A percentile compares a stretch with the other conserved stretches of the same genome.
Conservation (phyloP, 2,329 filamentous ascomycete genomes). For the Pseudogymnoascus sp. region DNA sequence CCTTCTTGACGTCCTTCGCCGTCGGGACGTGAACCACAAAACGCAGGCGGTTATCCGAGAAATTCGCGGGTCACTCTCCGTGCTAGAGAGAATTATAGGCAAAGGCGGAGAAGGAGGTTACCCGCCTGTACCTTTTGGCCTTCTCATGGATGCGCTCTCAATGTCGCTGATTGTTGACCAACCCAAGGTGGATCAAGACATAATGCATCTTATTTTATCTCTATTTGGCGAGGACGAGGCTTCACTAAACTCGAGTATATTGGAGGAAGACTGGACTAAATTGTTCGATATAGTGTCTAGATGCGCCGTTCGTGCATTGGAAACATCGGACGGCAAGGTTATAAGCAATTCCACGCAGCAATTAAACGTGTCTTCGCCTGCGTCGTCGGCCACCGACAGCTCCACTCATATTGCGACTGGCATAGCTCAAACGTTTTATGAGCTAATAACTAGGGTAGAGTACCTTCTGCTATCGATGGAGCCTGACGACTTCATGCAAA, state of each 20-base stretch:
- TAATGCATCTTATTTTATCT: conserved; percentile 39
- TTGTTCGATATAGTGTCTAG: conserved; percentile 52
- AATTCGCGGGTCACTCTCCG: conserved; percentile 55
- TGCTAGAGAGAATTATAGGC: conserved; percentile 55
- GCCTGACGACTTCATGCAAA: conserved; percentile 51
- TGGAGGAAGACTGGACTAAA: conserved; percentile 59
- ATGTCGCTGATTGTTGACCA: conserved; percentile 36
- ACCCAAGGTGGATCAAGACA: conserved; percentile 27
- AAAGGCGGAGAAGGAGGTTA: conserved; percentile 54
- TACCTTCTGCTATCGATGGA: conserved; percentile 32
- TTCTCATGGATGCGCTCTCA: conserved; percentile 51
- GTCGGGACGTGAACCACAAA: conserved; percentile 39
- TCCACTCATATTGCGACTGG: conserved; percentile 17
- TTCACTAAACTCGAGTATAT: conserved; percentile 47
- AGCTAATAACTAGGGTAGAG: conserved; percentile 27
- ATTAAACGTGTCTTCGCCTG: background rate
- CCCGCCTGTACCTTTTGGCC: conserved; percentile 50
- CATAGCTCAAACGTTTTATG: conserved; percentile 24
- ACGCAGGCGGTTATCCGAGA: conserved; percentile 47
- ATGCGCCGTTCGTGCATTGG: conserved; percentile 36
- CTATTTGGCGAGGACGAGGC: conserved; percentile 48
- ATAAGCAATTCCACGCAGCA: conserved; percentile 18
- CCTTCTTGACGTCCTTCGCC: conserved; percentile 54
- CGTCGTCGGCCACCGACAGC: conserved; percentile 19
- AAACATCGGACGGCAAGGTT: conserved; percentile 23